A percentile compares a stretch with the other conserved stretches of the same genome.
phyloP scores from a whole-genome alignment of 768 basidiomycete species.

The Tubosaeta brunneosetosa region DNA sequence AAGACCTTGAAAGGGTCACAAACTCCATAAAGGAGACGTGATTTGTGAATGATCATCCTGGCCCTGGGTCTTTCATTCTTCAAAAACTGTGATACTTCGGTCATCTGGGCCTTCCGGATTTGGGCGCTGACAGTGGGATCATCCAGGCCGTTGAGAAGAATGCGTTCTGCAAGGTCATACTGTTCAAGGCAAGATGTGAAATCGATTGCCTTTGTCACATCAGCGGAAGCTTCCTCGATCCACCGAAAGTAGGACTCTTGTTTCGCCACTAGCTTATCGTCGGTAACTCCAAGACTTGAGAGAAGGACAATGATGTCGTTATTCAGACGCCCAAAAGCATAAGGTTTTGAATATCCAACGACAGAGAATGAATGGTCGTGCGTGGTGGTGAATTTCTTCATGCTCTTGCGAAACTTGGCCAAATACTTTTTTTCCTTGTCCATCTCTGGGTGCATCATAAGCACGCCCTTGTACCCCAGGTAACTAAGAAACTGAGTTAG shows the following conservation, averaged over 20 bases:
- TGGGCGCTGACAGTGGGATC: constrained; percentile 35
- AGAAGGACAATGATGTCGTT: constrained; percentile 67
- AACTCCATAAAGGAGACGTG: constrained; percentile 59
- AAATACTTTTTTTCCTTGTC: constrained; percentile 43
- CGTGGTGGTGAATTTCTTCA: constrained; percentile 63
- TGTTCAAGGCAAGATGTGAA: constrained; percentile 50
- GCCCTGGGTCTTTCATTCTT: constrained; percentile 53
- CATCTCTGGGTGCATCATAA: constrained; percentile 62
- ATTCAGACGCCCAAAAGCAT: constrained; percentile 61
- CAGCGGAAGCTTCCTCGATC: constrained; percentile 47
- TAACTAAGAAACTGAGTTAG: constrained; percentile 38
- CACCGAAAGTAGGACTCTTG: constrained; percentile 57
- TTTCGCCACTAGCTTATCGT: constrained; percentile 49
- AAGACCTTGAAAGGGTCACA: constrained; percentile 63
- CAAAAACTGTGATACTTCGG: constrained; percentile 47
- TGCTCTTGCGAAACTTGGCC: constrained; percentile 60
- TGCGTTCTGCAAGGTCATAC: constrained; percentile 45
- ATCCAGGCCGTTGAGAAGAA: constrained; percentile 54
- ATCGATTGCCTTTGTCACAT: constrained; percentile 49
- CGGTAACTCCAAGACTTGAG: constrained; percentile 56
- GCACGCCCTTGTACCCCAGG: constrained; percentile 66
- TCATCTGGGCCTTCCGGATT: constrained; percentile 42
- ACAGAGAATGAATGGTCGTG: constrained; percentile 60
- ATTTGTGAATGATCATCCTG: constrained; percentile 59
- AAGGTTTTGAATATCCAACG: constrained; percentile 59